A percentile compares a stretch with the other conserved stretches of the same genome.
Conservation (phyloP, 139 green algal species). For the Asterochloris erici region DNA sequence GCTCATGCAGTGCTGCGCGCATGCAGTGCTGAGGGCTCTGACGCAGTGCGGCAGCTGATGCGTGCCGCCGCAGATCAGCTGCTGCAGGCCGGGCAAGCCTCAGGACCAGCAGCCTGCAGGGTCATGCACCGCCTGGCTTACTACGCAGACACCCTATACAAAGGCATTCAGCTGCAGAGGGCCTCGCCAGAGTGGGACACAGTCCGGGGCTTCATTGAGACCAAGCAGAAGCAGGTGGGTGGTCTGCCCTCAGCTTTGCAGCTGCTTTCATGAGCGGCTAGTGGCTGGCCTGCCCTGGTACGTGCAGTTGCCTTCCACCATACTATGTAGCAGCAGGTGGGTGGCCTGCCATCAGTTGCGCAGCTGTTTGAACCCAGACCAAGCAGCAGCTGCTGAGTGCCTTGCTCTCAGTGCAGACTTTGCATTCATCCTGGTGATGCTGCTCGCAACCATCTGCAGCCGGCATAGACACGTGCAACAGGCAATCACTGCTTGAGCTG, state of each 20-base stretch:
- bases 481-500: too few relatives aligned
- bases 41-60: conserved; percentile 30
- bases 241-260: not conserved
- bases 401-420: too few relatives aligned
- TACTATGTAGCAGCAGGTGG: too few relatives aligned
- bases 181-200: conserved; percentile 58
- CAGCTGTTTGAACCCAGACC: too few relatives aligned
- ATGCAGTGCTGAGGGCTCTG: conserved; percentile 41
- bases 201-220: conserved; percentile 46
- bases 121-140: conserved; percentile 69
- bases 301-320: too few relatives aligned
- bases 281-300: too few relatives aligned
- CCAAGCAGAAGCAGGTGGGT: conserved; percentile 48
- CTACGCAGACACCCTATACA: conserved; percentile 75
- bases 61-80: conserved; percentile 9
- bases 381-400: too few relatives aligned
- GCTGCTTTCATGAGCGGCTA: too few relatives aligned
- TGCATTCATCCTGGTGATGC: too few relatives aligned
- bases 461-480: too few relatives aligned
- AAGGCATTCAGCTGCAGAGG: conserved; percentile 36
- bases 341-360: too few relatives aligned
- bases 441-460: too few relatives aligned
- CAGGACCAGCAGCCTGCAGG: conserved; percentile 28
- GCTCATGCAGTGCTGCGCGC: not conserved
- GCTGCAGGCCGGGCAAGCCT: conserved; percentile 13